Percentiles rank a stretch among this genome's conserved stretches.
These are phyloP conservation scores for Moesziomyces antarcticus DNA, from an alignment of 1,284 basidiomycete genomes.

Conservation along the genomic window DNA sequence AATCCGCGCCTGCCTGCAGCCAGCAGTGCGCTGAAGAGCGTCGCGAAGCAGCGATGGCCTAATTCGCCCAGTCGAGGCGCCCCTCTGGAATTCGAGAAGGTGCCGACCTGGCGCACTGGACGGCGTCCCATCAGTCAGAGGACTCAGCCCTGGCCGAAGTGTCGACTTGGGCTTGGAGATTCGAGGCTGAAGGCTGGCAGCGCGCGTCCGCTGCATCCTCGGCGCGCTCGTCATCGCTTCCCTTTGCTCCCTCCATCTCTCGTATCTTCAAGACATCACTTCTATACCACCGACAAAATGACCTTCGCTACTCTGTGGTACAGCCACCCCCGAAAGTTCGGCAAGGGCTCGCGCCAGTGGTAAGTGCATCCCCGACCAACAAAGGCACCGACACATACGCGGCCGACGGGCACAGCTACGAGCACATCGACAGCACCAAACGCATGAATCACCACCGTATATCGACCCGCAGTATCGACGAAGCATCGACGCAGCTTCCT, in stretches of 20 bases:
- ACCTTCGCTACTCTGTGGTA: conserved; percentile 66
- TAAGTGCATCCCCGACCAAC: conserved; percentile 42
- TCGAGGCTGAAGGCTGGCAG: conserved; percentile 1
- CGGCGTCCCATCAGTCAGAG: too few species aligned
- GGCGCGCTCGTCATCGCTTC: conserved; percentile 27
- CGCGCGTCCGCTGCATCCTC: conserved; percentile 11
- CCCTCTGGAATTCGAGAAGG: not conserved
- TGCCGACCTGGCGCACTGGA: not conserved
- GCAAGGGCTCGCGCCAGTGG: conserved; percentile 66
- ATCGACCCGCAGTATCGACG: not conserved
- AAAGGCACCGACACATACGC: conserved; percentile 3
- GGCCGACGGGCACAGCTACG: conserved; percentile 1
- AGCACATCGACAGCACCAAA: conserved; percentile 7
- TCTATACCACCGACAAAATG: conserved; percentile 58
- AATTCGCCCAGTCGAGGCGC: too few species aligned
- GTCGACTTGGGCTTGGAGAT: not conserved
- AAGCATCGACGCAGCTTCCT: too few species aligned
- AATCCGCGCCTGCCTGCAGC: too few species aligned
- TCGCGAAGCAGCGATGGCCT: too few species aligned
- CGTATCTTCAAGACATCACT: conserved; percentile 42
- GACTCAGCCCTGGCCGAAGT: too few species aligned
- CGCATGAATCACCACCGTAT: not conserved
- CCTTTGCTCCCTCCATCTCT: conserved; percentile 37
- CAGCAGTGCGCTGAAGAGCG: too few species aligned
- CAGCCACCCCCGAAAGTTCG: conserved; percentile 64